Evolutionary conservation across 768 basidiomycete genomes (phyloP).

Genomic region (Collybiopsis luxurians): DNA sequence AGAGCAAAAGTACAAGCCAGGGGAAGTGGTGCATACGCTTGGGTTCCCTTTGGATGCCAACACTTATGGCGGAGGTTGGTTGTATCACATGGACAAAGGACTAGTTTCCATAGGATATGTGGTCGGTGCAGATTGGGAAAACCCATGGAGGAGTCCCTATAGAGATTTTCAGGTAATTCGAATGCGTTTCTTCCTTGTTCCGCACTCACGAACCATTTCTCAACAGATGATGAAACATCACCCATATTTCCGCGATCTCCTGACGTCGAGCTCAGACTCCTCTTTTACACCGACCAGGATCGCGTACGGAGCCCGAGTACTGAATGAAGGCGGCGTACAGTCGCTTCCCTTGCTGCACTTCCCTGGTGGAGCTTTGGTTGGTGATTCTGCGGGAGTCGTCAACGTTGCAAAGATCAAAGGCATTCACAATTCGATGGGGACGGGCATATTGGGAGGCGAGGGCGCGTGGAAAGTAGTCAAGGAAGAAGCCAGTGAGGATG

Average conservation of each 20-base stretch:
- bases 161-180: constrained; percentile 89
- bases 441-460: constrained; percentile 95
- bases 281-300: constrained; percentile 49
- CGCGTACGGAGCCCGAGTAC: constrained; percentile 84
- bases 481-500: background rate
- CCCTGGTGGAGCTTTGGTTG: constrained; percentile 93
- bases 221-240: constrained; percentile 89
- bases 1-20: constrained; percentile 21
- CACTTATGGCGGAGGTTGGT: constrained; percentile 92
- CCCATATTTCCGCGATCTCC: constrained; percentile 81
- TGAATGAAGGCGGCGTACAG: constrained; percentile 95
- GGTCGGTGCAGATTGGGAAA: constrained; percentile 90
- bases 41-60: constrained; percentile 87
- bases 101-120: constrained; percentile 90
- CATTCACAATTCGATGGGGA: constrained; percentile 99
- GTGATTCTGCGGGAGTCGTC: constrained; percentile 94
- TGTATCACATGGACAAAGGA: constrained; percentile 94
- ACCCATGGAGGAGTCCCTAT: constrained; percentile 91
- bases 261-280: constrained; percentile 56
- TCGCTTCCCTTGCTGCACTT: constrained; percentile 82
- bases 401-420: constrained; percentile 99
- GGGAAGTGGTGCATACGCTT: constrained; percentile 87
- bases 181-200: background rate
- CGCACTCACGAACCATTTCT: constrained; percentile 9
- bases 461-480: constrained; percentile 68